Conservation (phyloP, 345 rosid species). For the Aquilaria yunnanensis region DNA sequence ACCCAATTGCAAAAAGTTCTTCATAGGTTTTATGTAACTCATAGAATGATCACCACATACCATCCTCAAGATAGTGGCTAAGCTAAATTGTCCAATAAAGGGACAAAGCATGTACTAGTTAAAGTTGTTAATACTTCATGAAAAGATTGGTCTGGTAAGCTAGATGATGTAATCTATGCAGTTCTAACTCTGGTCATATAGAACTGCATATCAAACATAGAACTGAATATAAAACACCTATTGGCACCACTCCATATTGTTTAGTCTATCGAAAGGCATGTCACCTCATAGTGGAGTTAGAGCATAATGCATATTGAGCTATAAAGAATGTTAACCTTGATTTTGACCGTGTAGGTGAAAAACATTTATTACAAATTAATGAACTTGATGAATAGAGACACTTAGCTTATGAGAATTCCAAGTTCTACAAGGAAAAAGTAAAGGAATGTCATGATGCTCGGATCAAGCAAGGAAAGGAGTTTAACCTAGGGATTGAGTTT, state of each 20-base stretch:
- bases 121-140: background rate
- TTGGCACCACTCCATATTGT: background rate
- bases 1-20: background rate
- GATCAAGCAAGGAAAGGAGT: background rate
- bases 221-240: background rate
- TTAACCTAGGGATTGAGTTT: background rate
- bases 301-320: background rate
- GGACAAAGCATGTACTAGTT: background rate
- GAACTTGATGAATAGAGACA: background rate
- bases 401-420: background rate
- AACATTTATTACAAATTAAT: no score
- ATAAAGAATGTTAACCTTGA: no score
- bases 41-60: background rate
- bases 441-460: background rate
- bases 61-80: background rate
- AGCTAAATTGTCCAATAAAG: background rate
- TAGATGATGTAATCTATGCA: background rate
- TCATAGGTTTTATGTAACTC: background rate
- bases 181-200: background rate
- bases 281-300: background rate
- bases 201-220: background rate
- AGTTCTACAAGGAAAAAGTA: background rate
- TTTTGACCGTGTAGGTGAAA: background rate
- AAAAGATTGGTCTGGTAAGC: background rate
- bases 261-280: no score